Evolutionary conservation across 495 filamentous ascomycete genomes (phyloP).

Genomic region (Lepraria neglecta): DNA sequence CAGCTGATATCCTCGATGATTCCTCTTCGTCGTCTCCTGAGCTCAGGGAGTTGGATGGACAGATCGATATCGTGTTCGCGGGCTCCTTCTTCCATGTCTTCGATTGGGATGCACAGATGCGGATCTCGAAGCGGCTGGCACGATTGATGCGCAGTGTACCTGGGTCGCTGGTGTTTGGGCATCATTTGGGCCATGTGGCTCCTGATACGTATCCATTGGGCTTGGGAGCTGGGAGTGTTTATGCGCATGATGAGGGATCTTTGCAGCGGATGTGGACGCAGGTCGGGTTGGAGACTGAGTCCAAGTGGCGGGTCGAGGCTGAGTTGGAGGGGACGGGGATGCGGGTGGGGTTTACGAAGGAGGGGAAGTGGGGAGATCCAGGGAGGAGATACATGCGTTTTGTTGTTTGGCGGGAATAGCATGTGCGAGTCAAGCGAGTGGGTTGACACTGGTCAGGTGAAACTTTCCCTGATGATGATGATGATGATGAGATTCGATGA

Average conservation of each 20-base stretch:
- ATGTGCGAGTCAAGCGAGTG: neutral
- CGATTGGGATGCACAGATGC: constrained; percentile 44
- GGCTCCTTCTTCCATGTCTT: constrained; percentile 57
- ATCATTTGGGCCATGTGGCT: neutral
- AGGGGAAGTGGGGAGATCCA: neutral
- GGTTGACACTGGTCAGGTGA: neutral
- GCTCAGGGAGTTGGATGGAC: constrained; percentile 32
- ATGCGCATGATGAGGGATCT: neutral
- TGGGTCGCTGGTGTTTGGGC: neutral
- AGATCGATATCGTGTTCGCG: constrained; percentile 50
- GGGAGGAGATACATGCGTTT: neutral
- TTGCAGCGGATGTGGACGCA: neutral
- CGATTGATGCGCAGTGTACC: neutral
- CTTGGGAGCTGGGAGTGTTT: neutral
- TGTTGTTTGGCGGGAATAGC: neutral
- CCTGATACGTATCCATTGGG: neutral
- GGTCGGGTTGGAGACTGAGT: neutral
- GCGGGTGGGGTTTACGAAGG: too few relatives aligned
- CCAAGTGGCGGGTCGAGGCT: neutral
- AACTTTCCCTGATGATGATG: neutral
- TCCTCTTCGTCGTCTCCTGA: neutral
- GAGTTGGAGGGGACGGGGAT: too few relatives aligned
- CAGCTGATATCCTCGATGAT: constrained; percentile 42
- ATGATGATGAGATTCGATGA: neutral
- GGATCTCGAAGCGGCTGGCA: constrained; percentile 38